Base-by-base conservation (phyloP, 495 filamentous ascomycete genomes). In the Tetracladium setigerum region DNA sequence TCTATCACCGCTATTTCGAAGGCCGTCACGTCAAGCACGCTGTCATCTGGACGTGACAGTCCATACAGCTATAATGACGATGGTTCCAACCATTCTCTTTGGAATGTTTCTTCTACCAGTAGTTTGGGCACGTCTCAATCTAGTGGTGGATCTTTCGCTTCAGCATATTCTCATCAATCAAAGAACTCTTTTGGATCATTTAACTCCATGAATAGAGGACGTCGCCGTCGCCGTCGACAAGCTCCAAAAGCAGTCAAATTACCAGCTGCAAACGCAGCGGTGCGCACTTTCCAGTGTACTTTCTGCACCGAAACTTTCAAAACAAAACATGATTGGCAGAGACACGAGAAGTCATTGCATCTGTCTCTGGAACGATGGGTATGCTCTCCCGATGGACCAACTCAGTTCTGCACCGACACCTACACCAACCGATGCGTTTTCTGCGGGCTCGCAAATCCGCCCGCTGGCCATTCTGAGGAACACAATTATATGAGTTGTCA, bases 251-350 rank as follows among this genome's bases (percentile, higher is more conserved):
- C 71, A 27, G 64, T 69, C 54, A 75, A 64, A 56, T 63, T 50
- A 15, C 65, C 65, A 35, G 60, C 30, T 44, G 55, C 53, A 35
- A 51, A 49, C 47, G 53, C 2, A 46, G 62, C 18, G 55, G 50
- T 14, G 11, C 47, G 48, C 32, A 51, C 42, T 13, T 92, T 81
- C 64, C 83, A 89, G 57, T 92, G 87, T 62, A 92, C 87, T 8
- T 92, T 92, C 67, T 92, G 87, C 59, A 80, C 79, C 0, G 80
- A 86, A 46, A 83, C 79, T 0, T 91, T 90, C 66, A 79, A 81
- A 49, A 87, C 82, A 43, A 88, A 89, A 62, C 84, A 88, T 62
- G 87, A 92, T 62, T 92, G 87, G 87, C 74, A 82, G 43, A 73
- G 87, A 31, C 87, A 92, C 61, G 87, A 92, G 60, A 89, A 87